Evolutionary conservation across 2,329 filamentous ascomycete species (phyloP).

Genomic region (Alternaria gansuensis): DNA sequence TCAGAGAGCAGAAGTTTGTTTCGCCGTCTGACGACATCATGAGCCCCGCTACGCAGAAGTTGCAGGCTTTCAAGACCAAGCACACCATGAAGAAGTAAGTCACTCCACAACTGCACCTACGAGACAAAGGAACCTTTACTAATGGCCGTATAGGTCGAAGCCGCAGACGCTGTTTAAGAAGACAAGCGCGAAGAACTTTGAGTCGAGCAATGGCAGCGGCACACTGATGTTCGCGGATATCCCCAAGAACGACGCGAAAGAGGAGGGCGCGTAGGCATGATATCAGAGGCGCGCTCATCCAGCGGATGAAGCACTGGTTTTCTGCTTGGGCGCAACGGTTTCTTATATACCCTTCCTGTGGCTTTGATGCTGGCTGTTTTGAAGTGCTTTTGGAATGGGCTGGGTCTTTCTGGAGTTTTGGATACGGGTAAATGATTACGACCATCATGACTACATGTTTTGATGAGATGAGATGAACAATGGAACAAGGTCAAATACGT

Average conservation of each 20-base stretch:
- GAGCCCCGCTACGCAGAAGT: conserved; percentile 85
- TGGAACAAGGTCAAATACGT: neutral
- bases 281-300: neutral
- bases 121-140: conserved; percentile 14
- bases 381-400: neutral
- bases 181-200: conserved; percentile 53
- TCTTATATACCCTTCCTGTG: conserved; percentile 15
- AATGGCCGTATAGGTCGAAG: conserved; percentile 44
- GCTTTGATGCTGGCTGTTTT: neutral
- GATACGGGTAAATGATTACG: conserved; percentile 17
- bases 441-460: conserved; percentile 26
- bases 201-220: conserved; percentile 45
- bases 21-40: conserved; percentile 90
- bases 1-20: conserved; percentile 68
- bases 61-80: conserved; percentile 81
- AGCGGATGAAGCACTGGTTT: neutral
- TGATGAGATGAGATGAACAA: conserved; percentile 7
- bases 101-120: neutral
- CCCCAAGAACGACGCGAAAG: conserved; percentile 36
- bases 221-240: conserved; percentile 52
- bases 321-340: conserved; percentile 1
- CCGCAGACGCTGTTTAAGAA: conserved; percentile 55
- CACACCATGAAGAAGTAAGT: conserved; percentile 74
- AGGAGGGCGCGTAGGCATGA: conserved; percentile 11
- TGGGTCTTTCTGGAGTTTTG: conserved; percentile 11